Conservation (phyloP, 2,329 filamentous ascomycete genomes). For the Emericellopsis cladophorae region DNA sequence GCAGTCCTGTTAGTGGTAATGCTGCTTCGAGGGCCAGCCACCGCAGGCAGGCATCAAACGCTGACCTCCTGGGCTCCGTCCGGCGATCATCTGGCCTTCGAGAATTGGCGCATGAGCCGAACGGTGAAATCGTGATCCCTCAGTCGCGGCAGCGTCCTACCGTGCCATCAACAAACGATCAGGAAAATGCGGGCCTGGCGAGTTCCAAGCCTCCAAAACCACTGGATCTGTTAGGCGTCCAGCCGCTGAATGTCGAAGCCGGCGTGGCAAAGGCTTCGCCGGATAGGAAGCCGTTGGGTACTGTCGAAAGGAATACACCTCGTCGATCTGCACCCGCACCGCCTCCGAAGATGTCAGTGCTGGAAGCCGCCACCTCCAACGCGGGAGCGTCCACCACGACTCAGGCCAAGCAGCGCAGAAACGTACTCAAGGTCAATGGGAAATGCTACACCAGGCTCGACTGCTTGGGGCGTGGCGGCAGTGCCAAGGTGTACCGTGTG, state of each 20-base stretch:
- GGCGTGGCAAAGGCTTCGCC: conserved; percentile 30
- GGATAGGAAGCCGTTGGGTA: conserved; percentile 41
- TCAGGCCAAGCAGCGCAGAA: conserved; percentile 63
- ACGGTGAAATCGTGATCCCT: neutral
- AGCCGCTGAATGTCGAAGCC: conserved; percentile 33
- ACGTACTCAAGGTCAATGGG: conserved; percentile 78
- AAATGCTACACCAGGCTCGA: conserved; percentile 85
- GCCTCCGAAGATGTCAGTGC: conserved; percentile 89
- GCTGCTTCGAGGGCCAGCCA: conserved; percentile 27
- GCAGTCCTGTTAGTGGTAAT: conserved; percentile 42
- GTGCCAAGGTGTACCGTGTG: conserved; percentile 87
- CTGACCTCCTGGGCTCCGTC: conserved; percentile 19
- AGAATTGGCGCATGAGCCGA: neutral
- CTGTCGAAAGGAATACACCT: conserved; percentile 53
- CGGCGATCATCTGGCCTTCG: conserved; percentile 12
- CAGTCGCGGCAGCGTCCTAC: neutral
- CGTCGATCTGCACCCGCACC: conserved; percentile 67
- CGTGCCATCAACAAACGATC: conserved; percentile 55
- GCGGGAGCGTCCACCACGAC: conserved; percentile 68
- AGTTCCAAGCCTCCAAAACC: conserved; percentile 53
- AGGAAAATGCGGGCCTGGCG: conserved; percentile 71
- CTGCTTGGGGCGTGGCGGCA: conserved; percentile 83
- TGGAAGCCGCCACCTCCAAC: conserved; percentile 80
- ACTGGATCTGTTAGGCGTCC: conserved; percentile 36
- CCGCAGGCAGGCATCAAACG: conserved; percentile 23